Evolutionary conservation across 2,329 filamentous ascomycete genomes (phyloP).

Genomic region (Emmonsiellopsis sp.): DNA sequence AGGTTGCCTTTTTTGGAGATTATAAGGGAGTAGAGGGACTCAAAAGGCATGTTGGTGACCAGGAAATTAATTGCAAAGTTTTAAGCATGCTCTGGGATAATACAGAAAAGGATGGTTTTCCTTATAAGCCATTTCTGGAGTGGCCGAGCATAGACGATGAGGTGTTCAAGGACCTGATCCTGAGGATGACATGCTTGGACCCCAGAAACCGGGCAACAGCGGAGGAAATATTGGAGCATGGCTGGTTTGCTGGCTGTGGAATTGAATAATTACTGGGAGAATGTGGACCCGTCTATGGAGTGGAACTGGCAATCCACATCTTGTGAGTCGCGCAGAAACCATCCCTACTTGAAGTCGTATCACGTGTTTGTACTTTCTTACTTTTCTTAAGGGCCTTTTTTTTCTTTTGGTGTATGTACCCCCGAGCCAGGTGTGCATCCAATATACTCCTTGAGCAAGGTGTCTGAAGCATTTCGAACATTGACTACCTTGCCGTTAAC

Average conservation of each 20-base stretch:
- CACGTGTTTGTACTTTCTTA: too few relatives aligned
- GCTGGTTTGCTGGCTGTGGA: slow-evolving; percentile 17
- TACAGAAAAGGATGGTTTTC: slow-evolving; percentile 18
- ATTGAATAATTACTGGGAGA: too few relatives aligned
- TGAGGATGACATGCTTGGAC: slow-evolving; percentile 20
- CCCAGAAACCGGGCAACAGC: slow-evolving; percentile 21
- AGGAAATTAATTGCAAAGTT: slow-evolving; percentile 21
- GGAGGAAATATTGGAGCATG: slow-evolving; percentile 21
- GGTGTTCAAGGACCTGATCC: slow-evolving; percentile 22
- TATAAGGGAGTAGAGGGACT: slow-evolving; percentile 32
- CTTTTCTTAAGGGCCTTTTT: too few relatives aligned
- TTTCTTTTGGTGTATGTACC: too few relatives aligned
- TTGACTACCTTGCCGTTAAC: too few relatives aligned
- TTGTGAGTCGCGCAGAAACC: too few relatives aligned
- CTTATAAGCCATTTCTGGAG: slow-evolving; percentile 24
- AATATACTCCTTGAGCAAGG: too few relatives aligned
- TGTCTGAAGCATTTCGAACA: too few relatives aligned
- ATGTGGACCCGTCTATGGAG: too few relatives aligned
- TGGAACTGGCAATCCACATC: too few relatives aligned
- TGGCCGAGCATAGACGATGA: slow-evolving; percentile 21
- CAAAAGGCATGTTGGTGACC: slow-evolving; percentile 25
- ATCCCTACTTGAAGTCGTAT: too few relatives aligned
- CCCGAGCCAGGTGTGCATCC: too few relatives aligned
- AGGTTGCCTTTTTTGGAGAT: slow-evolving; percentile 41
- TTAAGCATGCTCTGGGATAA: slow-evolving; percentile 27